Conservation (phyloP, 2,329 filamentous ascomycete genomes). For the Talaromyces pinophilus region DNA sequence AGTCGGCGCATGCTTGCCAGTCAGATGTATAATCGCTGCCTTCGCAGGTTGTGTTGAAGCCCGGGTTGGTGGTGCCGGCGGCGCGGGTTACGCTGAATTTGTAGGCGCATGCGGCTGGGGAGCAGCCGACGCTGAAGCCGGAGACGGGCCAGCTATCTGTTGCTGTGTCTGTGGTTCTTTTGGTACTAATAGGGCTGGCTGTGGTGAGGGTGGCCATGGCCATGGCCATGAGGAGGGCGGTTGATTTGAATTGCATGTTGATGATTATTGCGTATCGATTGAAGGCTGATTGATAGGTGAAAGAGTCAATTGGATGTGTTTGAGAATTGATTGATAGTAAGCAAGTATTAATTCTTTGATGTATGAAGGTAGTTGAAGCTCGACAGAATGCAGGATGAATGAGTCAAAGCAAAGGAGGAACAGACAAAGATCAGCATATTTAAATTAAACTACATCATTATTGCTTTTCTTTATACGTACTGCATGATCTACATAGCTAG, state of each 20-base stretch:
- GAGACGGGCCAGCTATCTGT: constrained; percentile 33
- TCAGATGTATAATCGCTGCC: constrained; percentile 30
- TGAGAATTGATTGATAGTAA: background rate
- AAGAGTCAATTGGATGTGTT: background rate
- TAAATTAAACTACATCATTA: constrained; percentile 7
- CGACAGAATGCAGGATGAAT: too few relatives aligned
- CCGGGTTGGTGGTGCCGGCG: constrained; percentile 33
- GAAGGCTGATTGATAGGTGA: background rate
- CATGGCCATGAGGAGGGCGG: constrained; percentile 8
- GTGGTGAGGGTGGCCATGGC: constrained; percentile 6
- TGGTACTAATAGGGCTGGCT: constrained; percentile 5
- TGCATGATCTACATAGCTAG: background rate
- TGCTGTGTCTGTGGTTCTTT: background rate
- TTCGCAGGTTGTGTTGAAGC: constrained; percentile 39
- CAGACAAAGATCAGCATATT: constrained; percentile 8
- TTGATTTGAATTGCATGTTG: constrained; percentile 13
- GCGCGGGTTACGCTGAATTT: constrained; percentile 35
- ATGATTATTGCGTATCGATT: background rate
- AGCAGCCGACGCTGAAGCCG: constrained; percentile 36
- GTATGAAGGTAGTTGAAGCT: background rate
- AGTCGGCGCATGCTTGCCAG: constrained; percentile 31
- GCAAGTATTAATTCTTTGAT: background rate
- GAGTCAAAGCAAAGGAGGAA: background rate
- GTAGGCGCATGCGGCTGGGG: constrained; percentile 37
- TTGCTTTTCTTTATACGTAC: background rate